A percentile compares a stretch with the other conserved stretches of the same genome.
Evolutionary conservation across 78 protist species (phyloP).

Genomic region (Dictyostelium discoideum): dicty_2.7 NC_007090.3:1117501-1118000

Average conservation of each 20-base stretch:
- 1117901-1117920: neutral
- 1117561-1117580: neutral
- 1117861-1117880: neutral
- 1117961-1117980: conserved; percentile 46
- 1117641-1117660: neutral
- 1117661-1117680: neutral
- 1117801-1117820: neutral
- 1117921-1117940: conserved; percentile 31
- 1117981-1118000: conserved; percentile 19
- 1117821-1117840: neutral
- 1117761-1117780: conserved; percentile 47
- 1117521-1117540: conserved; percentile 56
- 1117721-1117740: conserved; percentile 42
- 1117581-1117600: neutral
- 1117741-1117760: conserved; percentile 73
- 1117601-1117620: too few species aligned
- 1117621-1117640: too few species aligned
- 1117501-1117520: conserved; percentile 43
- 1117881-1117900: neutral
- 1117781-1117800: conserved; percentile 36
- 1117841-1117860: neutral
- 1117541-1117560: conserved; percentile 48
- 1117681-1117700: conserved; percentile 40
- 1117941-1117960: conserved; percentile 43
- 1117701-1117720: conserved; percentile 56